Percentiles rank a stretch among this genome's conserved stretches.
Conservation (phyloP, 2,329 filamentous ascomycete genomes). For the Ophiocordyceps camponoti-leonardi region DNA sequence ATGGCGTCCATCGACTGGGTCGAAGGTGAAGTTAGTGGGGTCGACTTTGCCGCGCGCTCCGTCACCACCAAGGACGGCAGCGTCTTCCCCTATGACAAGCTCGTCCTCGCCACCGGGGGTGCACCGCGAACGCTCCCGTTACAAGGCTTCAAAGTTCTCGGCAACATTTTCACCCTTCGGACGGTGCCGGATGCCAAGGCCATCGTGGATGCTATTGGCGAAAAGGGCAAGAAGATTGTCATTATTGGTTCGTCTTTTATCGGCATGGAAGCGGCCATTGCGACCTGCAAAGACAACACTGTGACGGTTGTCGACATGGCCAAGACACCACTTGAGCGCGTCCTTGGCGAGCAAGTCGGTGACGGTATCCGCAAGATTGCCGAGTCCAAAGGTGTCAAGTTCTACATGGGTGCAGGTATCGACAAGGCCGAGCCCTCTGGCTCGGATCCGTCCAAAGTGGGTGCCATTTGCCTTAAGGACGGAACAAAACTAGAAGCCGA, state of each 20-base stretch:
- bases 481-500: constrained; percentile 75
- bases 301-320: constrained; percentile 87
- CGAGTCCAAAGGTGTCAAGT: constrained; percentile 78
- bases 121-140: constrained; percentile 59
- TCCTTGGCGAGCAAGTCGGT: constrained; percentile 72
- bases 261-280: constrained; percentile 91
- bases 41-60: constrained; percentile 60
- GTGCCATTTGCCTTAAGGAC: constrained; percentile 67
- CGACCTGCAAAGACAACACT: constrained; percentile 60
- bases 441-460: constrained; percentile 54
- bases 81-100: constrained; percentile 64
- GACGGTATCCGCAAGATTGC: constrained; percentile 61
- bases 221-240: constrained; percentile 79
- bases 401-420: constrained; percentile 65
- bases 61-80: constrained; percentile 61
- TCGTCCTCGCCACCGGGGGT: constrained; percentile 81
- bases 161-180: constrained; percentile 75
- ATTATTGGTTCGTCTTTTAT: constrained; percentile 91
- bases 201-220: constrained; percentile 65
- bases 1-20: constrained; percentile 38
- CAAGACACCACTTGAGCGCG: constrained; percentile 62
- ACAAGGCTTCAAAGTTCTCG: constrained; percentile 68
- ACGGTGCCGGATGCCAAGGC: constrained; percentile 58
- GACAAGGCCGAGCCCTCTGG: constrained; percentile 63
- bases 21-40: constrained; percentile 46